Percentiles rank a stretch among this genome's conserved stretches.
phyloP scores from a whole-genome alignment of 2,329 filamentous ascomycete species.

The Coleophoma crateriformis region DNA sequence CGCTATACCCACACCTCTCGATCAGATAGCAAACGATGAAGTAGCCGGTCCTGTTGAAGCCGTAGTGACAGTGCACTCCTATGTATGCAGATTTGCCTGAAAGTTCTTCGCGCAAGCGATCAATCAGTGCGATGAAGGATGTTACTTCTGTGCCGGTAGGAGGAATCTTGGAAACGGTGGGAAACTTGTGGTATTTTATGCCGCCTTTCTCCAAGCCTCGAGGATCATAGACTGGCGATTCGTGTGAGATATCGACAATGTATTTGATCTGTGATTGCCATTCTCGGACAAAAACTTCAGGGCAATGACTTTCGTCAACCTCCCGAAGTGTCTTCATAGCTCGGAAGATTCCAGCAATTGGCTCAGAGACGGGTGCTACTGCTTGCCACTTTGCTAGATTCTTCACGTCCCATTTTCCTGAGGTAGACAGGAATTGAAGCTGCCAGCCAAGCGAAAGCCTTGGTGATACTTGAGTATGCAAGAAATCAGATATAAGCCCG shows the following conservation, averaged over 20 bases:
- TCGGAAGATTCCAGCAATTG: constrained; percentile 75
- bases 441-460: constrained; percentile 86
- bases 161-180: constrained; percentile 87
- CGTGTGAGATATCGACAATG: constrained; percentile 87
- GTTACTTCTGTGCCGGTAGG: constrained; percentile 52
- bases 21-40: constrained; percentile 89
- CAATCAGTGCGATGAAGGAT: constrained; percentile 18
- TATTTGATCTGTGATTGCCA: constrained; percentile 67
- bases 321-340: constrained; percentile 92
- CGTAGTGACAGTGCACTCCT: constrained; percentile 92
- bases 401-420: constrained; percentile 97
- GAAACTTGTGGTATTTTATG: constrained; percentile 77
- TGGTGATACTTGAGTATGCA: constrained; percentile 67
- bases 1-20: constrained; percentile 64
- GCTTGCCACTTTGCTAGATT: constrained; percentile 89
- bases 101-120: constrained; percentile 28
- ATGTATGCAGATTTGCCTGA: constrained; percentile 46
- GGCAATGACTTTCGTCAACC: constrained; percentile 78
- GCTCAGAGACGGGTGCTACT: constrained; percentile 69
- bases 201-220: constrained; percentile 59
- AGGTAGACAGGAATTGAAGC: constrained; percentile 77
- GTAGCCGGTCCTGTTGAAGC: constrained; percentile 91
- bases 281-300: constrained; percentile 60
- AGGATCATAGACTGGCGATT: constrained; percentile 84
- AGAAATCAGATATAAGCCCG: constrained; percentile 77